Conservation (phyloP, 352 stramenopile genomes). For the Globisporangium parvum region DNA sequence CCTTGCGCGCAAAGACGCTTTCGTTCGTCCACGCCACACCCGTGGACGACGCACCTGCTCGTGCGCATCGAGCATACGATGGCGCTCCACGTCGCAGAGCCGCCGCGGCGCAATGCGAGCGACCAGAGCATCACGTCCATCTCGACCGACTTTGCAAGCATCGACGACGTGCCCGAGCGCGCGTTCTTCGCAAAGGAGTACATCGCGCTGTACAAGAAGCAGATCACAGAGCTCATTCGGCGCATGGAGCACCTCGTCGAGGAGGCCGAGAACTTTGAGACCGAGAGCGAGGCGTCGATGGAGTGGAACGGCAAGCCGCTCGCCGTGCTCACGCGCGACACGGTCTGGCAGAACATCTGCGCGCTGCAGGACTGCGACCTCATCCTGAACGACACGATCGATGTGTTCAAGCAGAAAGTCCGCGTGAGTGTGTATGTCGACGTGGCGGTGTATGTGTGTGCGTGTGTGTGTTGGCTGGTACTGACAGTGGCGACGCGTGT, state of each 20-base stretch:
- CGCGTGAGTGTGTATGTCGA: conserved; percentile 11
- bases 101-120: not conserved
- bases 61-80: too few relatives aligned
- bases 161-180: conserved; percentile 40
- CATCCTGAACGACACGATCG: conserved; percentile 28
- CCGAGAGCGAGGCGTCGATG: conserved; percentile 26
- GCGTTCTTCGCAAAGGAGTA: conserved; percentile 51
- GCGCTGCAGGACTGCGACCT: conserved; percentile 50
- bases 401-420: conserved; percentile 58
- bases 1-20: too few relatives aligned
- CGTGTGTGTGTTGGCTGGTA: not conserved
- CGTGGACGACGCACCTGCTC: too few relatives aligned
- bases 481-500: too few relatives aligned
- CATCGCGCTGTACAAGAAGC: conserved; percentile 50
- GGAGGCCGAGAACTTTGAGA: conserved; percentile 52
- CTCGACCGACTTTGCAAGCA: conserved; percentile 15
- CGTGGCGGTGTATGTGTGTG: not conserved
- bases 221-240: conserved; percentile 49
- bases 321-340: conserved; percentile 33
- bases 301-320: conserved; percentile 36
- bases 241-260: conserved; percentile 53
- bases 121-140: not conserved
- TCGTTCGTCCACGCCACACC: too few relatives aligned
- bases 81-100: too few relatives aligned
- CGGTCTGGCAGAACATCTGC: conserved; percentile 59